phyloP scores from a whole-genome alignment of 2,329 filamentous ascomycete genomes.

The Lasiodiplodia gonubiensis region DNA sequence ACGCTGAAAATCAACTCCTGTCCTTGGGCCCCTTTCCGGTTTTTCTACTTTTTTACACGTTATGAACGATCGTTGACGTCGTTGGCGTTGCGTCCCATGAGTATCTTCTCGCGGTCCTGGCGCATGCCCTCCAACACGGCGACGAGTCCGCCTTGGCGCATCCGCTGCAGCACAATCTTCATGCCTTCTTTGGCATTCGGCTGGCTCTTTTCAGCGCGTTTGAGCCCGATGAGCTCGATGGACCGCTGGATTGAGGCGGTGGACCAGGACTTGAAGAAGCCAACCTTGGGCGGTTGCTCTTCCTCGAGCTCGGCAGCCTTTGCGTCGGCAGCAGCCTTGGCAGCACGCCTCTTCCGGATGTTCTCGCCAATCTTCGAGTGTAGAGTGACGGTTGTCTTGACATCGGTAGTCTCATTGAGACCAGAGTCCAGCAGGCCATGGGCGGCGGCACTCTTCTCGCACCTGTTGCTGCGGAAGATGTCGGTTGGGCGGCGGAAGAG shows the following conservation, averaged over 20 bases:
- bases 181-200: conserved; percentile 84
- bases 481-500: conserved; percentile 62
- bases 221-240: conserved; percentile 79
- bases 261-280: conserved; percentile 68
- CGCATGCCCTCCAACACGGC: conserved; percentile 75
- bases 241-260: conserved; percentile 75
- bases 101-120: conserved; percentile 57
- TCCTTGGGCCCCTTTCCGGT: conserved; percentile 10
- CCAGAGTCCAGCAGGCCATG: conserved; percentile 34
- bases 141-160: conserved; percentile 70
- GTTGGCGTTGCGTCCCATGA: conserved; percentile 23
- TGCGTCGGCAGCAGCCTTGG: conserved; percentile 48
- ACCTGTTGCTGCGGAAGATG: conserved; percentile 30
- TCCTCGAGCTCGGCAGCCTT: conserved; percentile 48
- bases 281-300: conserved; percentile 56
- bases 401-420: conserved; percentile 61
- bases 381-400: conserved; percentile 76
- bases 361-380: conserved; percentile 74
- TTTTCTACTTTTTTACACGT: conserved; percentile 3
- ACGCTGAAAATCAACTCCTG: conserved; percentile 26
- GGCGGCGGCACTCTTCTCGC: conserved; percentile 39
- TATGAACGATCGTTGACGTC: conserved; percentile 21
- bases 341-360: conserved; percentile 58
- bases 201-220: conserved; percentile 77
- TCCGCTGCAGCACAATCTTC: conserved; percentile 76